Base-by-base conservation (phyloP, 78 protist genomes). In the Tieghemostelium lacteum region DNA sequence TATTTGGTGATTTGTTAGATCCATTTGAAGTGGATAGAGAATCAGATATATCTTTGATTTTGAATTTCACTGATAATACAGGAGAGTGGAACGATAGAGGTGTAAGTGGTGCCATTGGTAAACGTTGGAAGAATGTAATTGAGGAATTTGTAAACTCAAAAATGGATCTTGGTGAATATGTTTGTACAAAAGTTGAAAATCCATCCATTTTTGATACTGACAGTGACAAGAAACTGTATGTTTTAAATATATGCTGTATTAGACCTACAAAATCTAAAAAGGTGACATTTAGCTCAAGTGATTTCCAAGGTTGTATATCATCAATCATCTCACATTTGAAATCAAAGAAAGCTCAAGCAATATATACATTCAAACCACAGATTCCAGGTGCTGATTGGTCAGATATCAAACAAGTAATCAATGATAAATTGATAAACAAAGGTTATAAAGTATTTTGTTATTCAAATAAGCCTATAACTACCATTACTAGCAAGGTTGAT, bases 1-100 rank as follows among this genome's bases (percentile, higher is more conserved):
- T 85, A 0, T 16, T 29, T 31, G 80, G 73, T n/a, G 80, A 71
- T 65, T 24, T 73, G 17, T 33, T 62, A 19, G 55, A 66, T 10
- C 86, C 85, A 45, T 50, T 64, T 37, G 24, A 64, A 26, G 34
- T 17, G 33, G 70, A 57, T 31, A 24, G 52, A 24, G 66, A 31
- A 34, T 36, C 52, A 16, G 36, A 33, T 8, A 28, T 40, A 26
- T 36, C 28, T 12, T 61, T 88, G 10, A 71, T 88, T 5, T 40
- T 88, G 28, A 78, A 78, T 61, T 78, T 37, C 45, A 52, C 75
- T 10, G 88, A 88, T 77, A 73, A 88, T 34, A 5, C 74, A 5
- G 94, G 88, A 29, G 37, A 71, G 29, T 88, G 94, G 94, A 57
- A 78, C 29, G 57, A 88, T 29, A 28, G 45, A 45, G 88, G 94